phyloP scores from a whole-genome alignment of 1,139 yeast genomes.

The Yamadazyma siamensis region DNA sequence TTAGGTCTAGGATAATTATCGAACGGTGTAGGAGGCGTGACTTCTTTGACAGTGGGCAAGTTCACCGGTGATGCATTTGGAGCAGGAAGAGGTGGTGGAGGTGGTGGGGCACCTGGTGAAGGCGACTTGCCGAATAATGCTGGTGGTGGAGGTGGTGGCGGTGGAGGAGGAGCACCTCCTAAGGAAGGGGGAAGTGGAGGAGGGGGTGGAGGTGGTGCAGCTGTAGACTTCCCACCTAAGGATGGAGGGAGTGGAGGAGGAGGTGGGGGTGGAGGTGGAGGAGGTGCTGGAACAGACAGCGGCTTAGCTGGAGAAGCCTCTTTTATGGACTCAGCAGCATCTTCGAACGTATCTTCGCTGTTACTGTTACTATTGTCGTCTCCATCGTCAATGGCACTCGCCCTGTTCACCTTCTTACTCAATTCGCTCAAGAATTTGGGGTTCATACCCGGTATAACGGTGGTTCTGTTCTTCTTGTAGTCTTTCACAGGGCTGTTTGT shows the following conservation, averaged over 20 bases:
- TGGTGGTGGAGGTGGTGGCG: conserved; percentile 22
- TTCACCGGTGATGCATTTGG: conserved; percentile 6
- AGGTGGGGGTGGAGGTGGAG: conserved; percentile 20
- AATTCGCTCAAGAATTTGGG: conserved; percentile 60
- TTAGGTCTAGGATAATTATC: conserved; percentile 72
- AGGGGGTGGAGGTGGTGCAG: conserved; percentile 22
- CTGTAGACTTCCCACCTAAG: conserved; percentile 13
- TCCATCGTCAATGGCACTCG: conserved; percentile 28
- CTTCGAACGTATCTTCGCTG: conserved; percentile 13
- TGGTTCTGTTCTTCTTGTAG: conserved; percentile 28
- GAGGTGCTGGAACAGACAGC: conserved; percentile 11
- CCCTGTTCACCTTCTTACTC: conserved; percentile 45
- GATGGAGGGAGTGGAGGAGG: conserved; percentile 22
- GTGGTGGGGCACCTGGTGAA: conserved; percentile 17
- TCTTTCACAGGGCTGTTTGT: conserved; percentile 11
- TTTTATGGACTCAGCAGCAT: conserved; percentile 10
- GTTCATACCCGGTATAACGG: conserved; percentile 41
- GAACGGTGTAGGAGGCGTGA: conserved; percentile 37
- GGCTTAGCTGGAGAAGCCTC: conserved; percentile 9
- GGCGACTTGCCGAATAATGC: conserved; percentile 17
- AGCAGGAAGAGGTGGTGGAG: conserved; percentile 18
- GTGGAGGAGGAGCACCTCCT: conserved; percentile 11
- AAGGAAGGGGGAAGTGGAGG: conserved; percentile 16
- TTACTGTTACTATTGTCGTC: conserved; percentile 11
- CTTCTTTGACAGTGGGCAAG: conserved; percentile 14